Percentiles rank a stretch among this genome's conserved stretches.
Conservation (phyloP, 2,329 filamentous ascomycete species). For the Hypocrella siamensis region DNA sequence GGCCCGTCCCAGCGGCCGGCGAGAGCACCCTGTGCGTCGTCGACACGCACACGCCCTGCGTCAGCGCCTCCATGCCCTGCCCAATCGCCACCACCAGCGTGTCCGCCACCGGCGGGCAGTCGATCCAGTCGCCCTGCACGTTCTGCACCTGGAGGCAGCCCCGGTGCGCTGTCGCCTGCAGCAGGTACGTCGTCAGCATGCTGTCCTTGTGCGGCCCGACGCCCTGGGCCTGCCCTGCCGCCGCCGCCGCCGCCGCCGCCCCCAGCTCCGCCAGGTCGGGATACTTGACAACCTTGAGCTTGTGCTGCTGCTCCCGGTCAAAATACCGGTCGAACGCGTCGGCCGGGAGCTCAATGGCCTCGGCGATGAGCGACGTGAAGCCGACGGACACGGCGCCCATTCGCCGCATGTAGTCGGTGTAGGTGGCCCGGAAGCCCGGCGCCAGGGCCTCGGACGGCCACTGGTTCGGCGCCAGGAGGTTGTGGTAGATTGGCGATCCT, state of each 20-base stretch:
- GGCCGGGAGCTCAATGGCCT: constrained; percentile 58
- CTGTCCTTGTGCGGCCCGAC: constrained; percentile 75
- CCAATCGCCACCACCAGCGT: constrained; percentile 81
- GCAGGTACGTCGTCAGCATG: constrained; percentile 68
- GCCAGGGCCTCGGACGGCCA: constrained; percentile 54
- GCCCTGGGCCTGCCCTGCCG: constrained; percentile 30
- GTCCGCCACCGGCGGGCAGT: constrained; percentile 58
- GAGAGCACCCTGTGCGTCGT: constrained; percentile 77
- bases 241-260: constrained; percentile 18
- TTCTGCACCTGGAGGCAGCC: constrained; percentile 82
- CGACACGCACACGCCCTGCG: constrained; percentile 63
- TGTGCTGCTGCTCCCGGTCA: constrained; percentile 61
- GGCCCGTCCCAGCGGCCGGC: constrained; percentile 50
- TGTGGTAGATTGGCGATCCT: constrained; percentile 52
- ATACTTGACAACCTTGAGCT: constrained; percentile 81
- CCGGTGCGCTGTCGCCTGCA: constrained; percentile 62
- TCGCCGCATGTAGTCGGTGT: constrained; percentile 57
- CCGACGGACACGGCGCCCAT: constrained; percentile 59
- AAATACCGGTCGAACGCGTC: constrained; percentile 68
- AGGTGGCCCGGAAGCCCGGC: constrained; percentile 52
- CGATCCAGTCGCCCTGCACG: constrained; percentile 61
- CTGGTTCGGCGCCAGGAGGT: constrained; percentile 63
- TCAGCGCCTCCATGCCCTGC: constrained; percentile 74
- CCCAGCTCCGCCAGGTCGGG: constrained; percentile 51
- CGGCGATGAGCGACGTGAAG: constrained; percentile 70